Evolutionary conservation across 1,139 yeast genomes (phyloP), one percentile per base, ranked within the genome.

Genomic region (Suhomyces maxii): DNA sequence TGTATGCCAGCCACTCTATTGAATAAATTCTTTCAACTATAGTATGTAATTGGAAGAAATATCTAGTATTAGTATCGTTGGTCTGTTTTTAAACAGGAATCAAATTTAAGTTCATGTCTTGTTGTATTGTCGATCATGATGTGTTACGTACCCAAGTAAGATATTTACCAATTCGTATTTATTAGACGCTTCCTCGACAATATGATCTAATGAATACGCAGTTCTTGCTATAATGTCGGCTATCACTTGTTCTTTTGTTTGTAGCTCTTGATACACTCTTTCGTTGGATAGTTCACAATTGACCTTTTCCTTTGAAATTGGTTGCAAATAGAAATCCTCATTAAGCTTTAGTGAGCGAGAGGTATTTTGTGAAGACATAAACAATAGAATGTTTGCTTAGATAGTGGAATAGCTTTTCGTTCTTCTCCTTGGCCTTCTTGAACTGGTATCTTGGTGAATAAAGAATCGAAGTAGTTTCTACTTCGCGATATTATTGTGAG

Each of bases 321-420:
- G 46, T 25, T 42, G 34, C 42, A 42, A 42, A 35, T 42, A 42
- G 36, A 42, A 42, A n/a, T 39, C 39, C n/a, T 34, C 46, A 7
- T 36, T 23, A 10, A 38, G 26, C n/a, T 26, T 25, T 34, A 11
- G 6, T 28, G n/a, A 11, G 4, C 31, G n/a, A 3, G 31, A 28
- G 11, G n/a, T 28, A 18, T 18, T 18, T 18, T 18, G 23, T 18
- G 23, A 6, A 1, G 23, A 18, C 23, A 18, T 18, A 18, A 18
- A 18, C 23, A 6, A 18, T 18, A 18, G 23, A 4, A 4, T 18
- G 23, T 18, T 18, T 18, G 23, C 3, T 18, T 18, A 18, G 23
- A 18, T 18, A 18, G 23, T 18, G 23, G 23, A 18, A 18, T 18
- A 18, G 23, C 23, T 18, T 4, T 18, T 18, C 6, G 23, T 18